Evolutionary conservation across 164 flowering plant genomes (phyloP).

Genomic region (Vitis rupestris): DNA sequence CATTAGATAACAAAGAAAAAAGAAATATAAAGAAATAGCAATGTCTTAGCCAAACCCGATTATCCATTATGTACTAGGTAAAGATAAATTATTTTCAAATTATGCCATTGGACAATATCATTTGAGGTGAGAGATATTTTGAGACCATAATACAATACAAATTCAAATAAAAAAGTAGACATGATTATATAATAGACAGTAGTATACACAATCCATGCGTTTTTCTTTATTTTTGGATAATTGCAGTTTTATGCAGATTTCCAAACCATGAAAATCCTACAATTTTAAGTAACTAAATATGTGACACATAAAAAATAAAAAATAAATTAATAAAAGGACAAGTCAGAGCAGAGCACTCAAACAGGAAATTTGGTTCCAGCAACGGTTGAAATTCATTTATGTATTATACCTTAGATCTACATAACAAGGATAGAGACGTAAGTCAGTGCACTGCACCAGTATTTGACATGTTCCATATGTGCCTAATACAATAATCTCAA

Average conservation of each 20-base stretch:
- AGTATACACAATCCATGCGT: too few species aligned
- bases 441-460: background rate
- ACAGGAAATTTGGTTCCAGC: too few species aligned
- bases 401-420: background rate
- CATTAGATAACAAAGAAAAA: slow-evolving; percentile 14
- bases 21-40: background rate
- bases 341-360: too few species aligned
- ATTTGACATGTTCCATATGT: background rate
- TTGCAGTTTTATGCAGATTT: too few species aligned
- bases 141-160: too few species aligned
- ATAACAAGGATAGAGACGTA: background rate
- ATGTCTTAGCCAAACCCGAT: background rate
- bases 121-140: background rate
- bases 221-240: too few species aligned
- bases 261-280: too few species aligned
- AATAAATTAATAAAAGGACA: too few species aligned
- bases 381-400: background rate
- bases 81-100: background rate
- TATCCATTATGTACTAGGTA: background rate
- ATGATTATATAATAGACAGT: too few species aligned
- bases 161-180: too few species aligned
- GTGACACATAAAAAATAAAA: too few species aligned
- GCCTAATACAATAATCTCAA: background rate
- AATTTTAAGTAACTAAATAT: too few species aligned
- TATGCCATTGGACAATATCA: background rate